Conservation (phyloP, 352 stramenopile genomes). For the Pythium phragmiticola region DNA sequence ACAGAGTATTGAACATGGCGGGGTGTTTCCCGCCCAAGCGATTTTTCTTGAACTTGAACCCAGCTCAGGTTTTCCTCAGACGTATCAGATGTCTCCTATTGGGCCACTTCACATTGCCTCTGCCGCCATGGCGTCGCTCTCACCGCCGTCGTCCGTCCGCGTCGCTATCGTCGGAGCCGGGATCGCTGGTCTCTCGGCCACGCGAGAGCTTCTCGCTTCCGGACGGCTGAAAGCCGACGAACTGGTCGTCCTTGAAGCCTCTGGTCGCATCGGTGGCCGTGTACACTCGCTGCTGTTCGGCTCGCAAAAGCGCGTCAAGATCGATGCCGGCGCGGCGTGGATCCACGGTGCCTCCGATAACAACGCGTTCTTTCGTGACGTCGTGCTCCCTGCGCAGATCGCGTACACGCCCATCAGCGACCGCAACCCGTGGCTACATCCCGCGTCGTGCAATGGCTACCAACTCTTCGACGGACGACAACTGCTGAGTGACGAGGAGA, state of each 20-base stretch:
- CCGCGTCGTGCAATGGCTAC: slow-evolving; percentile 44
- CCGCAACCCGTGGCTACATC: slow-evolving; percentile 61
- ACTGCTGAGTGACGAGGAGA: slow-evolving; percentile 30
- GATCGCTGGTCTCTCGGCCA: slow-evolving; percentile 44
- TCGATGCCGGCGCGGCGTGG: slow-evolving; percentile 60
- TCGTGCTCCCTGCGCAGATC: slow-evolving; percentile 45
- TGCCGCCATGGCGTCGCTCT: too few relatives aligned
- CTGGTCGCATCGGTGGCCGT: slow-evolving; percentile 48
- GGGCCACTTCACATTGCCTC: too few relatives aligned
- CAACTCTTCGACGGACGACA: slow-evolving; percentile 37
- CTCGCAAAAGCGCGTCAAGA: slow-evolving; percentile 34
- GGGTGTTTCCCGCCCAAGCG: too few relatives aligned
- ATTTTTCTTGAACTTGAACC: too few relatives aligned
- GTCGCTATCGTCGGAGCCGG: slow-evolving; percentile 50
- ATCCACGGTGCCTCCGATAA: slow-evolving; percentile 45
- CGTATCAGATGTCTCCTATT: background rate
- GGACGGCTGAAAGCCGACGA: slow-evolving; percentile 31
- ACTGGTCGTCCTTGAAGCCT: slow-evolving; percentile 50
- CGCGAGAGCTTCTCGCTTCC: slow-evolving; percentile 39
- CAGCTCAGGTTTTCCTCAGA: background rate
- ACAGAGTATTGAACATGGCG: too few relatives aligned
- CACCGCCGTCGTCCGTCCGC: slow-evolving; percentile 14
- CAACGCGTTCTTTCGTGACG: slow-evolving; percentile 36
- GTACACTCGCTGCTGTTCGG: slow-evolving; percentile 53
- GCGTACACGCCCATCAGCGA: slow-evolving; percentile 46